Conservation (phyloP, 306 rosid genomes). For the Echinosophora koreensis region DNA sequence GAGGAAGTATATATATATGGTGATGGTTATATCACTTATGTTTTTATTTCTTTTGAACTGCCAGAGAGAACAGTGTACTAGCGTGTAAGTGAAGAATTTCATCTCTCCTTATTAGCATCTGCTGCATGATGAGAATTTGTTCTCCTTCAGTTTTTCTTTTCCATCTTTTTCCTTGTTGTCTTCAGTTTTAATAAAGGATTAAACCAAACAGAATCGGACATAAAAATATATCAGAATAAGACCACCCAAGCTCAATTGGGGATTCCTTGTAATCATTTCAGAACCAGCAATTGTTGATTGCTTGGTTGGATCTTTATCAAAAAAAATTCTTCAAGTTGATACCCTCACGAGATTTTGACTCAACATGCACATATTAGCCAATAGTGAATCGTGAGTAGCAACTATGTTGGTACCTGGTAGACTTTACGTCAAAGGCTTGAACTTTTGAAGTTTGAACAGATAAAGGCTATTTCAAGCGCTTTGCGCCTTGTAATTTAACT, state of each 20-base stretch:
- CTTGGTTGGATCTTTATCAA: conserved; percentile 53
- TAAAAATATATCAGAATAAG: conserved; percentile 49
- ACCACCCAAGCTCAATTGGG: conserved; percentile 33
- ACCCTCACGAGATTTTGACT: conserved; percentile 48
- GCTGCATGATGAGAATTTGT: conserved; percentile 43
- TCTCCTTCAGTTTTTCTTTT: conserved; percentile 41
- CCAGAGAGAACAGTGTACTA: background rate
- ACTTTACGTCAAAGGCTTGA: background rate
- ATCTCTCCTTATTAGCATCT: conserved; percentile 9
- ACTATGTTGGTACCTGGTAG: background rate
- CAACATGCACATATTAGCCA: conserved; percentile 41
- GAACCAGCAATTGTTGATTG: conserved; percentile 48
- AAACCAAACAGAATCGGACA: conserved; percentile 26
- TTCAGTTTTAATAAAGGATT: background rate
- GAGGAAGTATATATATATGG: too few species aligned
- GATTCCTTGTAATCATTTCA: conserved; percentile 42
- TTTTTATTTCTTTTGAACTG: background rate
- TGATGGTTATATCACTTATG: too few species aligned
- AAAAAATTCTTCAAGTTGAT: conserved; percentile 47
- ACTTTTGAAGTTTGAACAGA: background rate
- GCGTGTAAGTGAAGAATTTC: conserved; percentile 22
- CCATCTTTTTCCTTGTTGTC: conserved; percentile 5
- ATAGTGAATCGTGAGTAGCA: background rate
- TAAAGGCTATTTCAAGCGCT: conserved; percentile 12
- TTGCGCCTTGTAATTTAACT: background rate